Evolutionary conservation across 2,329 filamentous ascomycete species (phyloP).

Genomic region (Elsinoe perseae): DNA sequence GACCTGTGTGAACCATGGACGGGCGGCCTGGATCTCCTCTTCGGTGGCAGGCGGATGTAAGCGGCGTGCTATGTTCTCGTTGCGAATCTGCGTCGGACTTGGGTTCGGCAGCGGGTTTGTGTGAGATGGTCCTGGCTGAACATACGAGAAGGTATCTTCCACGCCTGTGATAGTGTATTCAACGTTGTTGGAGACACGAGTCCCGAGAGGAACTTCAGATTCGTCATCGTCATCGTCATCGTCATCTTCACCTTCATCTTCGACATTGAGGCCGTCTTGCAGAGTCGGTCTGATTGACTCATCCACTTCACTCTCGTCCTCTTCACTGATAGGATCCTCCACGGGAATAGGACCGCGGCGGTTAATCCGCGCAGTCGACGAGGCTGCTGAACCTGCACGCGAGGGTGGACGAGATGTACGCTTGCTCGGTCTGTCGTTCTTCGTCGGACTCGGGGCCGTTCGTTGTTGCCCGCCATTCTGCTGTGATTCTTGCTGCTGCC

Average conservation of each 20-base stretch:
- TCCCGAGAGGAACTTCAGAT: not conserved
- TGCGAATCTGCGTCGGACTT: not conserved
- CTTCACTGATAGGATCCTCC: slow-evolving; percentile 31
- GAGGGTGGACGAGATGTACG: not conserved
- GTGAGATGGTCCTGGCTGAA: not conserved
- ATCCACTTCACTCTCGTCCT: slow-evolving; percentile 28
- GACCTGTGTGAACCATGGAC: slow-evolving; percentile 13
- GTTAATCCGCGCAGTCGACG: not conserved
- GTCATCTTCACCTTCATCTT: not conserved
- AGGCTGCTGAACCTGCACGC: slow-evolving; percentile 4
- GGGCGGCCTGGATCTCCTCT: slow-evolving; percentile 18
- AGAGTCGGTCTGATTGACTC: not conserved
- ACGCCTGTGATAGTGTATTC: not conserved
- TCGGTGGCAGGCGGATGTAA: slow-evolving; percentile 16
- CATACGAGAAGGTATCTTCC: slow-evolving; percentile 2
- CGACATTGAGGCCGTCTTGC: not conserved
- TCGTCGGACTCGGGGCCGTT: not conserved
- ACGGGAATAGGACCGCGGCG: not conserved
- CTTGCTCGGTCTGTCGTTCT: not conserved
- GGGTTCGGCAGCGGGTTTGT: not conserved
- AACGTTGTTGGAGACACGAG: not conserved
- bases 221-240: not conserved
- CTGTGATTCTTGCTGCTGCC: not conserved
- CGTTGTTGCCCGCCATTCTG: not conserved
- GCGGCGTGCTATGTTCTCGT: not conserved